Evolutionary conservation across 2,329 filamentous ascomycete species (phyloP).

Genomic region (Fusarium sp.): DNA sequence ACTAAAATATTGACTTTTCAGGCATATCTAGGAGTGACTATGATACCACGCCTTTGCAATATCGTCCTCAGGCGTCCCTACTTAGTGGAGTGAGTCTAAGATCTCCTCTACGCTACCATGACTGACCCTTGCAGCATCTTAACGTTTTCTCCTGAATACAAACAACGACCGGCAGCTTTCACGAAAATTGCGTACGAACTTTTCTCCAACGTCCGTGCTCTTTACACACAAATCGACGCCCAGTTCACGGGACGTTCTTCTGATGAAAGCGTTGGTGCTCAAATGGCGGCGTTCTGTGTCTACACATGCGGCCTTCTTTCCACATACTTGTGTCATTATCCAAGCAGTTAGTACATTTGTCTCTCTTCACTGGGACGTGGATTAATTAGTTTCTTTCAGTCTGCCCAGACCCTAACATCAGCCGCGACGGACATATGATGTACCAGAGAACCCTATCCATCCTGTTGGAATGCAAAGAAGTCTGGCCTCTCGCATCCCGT

Average conservation of each 20-base stretch:
- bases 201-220: constrained; percentile 59
- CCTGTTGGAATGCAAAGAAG: constrained; percentile 59
- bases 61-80: constrained; percentile 67
- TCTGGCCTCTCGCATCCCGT: constrained; percentile 64
- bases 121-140: constrained; percentile 54
- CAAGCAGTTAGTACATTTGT: constrained; percentile 53
- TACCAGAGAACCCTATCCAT: constrained; percentile 59
- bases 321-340: constrained; percentile 64
- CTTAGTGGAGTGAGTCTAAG: constrained; percentile 58
- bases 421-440: constrained; percentile 57
- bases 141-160: constrained; percentile 53
- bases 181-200: constrained; percentile 58
- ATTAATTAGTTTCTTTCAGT: constrained; percentile 49
- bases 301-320: constrained; percentile 66
- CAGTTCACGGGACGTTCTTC: constrained; percentile 60
- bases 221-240: constrained; percentile 63
- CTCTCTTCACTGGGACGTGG: not conserved
- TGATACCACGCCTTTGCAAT: constrained; percentile 66
- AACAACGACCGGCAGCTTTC: constrained; percentile 54
- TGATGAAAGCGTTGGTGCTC: constrained; percentile 63
- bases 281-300: constrained; percentile 66
- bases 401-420: constrained; percentile 55
- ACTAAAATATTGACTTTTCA: constrained; percentile 40
- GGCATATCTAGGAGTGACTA: constrained; percentile 67
- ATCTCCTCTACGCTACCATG: not conserved